phyloP scores from a whole-genome alignment of 2,329 filamentous ascomycete species.

The Sporothrix brasiliensis region DNA sequence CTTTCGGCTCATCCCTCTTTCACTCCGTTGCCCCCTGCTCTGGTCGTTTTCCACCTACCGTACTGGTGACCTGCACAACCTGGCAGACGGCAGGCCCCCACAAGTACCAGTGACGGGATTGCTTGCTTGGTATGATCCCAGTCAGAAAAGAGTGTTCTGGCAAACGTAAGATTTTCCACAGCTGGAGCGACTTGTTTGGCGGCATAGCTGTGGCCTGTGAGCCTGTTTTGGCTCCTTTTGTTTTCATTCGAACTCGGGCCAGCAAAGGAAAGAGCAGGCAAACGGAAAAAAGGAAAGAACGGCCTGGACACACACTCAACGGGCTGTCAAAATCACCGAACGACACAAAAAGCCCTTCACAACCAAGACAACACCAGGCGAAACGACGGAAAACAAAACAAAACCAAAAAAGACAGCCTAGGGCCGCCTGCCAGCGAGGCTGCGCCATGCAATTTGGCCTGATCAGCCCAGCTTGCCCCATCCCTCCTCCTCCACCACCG shows the following conservation, averaged over 20 bases:
- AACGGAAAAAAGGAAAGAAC: slow-evolving; percentile 14
- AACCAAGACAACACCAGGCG: background rate
- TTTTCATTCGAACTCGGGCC: background rate
- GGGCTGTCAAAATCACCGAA: background rate
- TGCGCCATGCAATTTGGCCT: slow-evolving; percentile 27
- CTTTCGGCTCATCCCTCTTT: background rate
- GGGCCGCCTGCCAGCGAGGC: slow-evolving; percentile 25
- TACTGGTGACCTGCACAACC: slow-evolving; percentile 31
- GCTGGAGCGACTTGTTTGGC: slow-evolving; percentile 17
- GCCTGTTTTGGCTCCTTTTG: slow-evolving; percentile 22
- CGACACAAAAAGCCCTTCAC: background rate
- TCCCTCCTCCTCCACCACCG: background rate
- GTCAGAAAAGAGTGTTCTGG: background rate
- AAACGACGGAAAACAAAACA: background rate
- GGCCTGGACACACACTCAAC: background rate
- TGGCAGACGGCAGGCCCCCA: slow-evolving; percentile 21
- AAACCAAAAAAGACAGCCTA: background rate
- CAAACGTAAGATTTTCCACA: slow-evolving; percentile 19
- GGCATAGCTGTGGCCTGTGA: background rate
- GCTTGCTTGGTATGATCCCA: slow-evolving; percentile 17
- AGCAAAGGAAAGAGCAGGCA: slow-evolving; percentile 17
- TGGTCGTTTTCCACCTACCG: slow-evolving; percentile 21
- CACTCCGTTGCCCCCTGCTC: slow-evolving; percentile 25
- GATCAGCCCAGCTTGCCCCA: slow-evolving; percentile 17
- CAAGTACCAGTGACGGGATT: slow-evolving; percentile 31